Base-by-base conservation (phyloP, 371 early-diverging fungal species). In the Vittaforma corneae region DNA sequence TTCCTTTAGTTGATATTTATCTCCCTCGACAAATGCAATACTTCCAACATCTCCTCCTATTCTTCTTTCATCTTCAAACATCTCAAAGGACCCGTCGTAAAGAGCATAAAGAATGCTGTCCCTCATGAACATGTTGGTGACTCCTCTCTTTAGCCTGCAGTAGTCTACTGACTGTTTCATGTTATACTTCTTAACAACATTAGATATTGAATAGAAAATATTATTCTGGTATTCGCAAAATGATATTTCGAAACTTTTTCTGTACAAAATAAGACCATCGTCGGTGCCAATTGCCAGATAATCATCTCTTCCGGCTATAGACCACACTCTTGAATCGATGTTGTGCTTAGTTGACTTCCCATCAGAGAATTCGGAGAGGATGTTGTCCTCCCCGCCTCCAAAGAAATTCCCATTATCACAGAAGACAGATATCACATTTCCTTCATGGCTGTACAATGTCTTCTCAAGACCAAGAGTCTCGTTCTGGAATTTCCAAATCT, bases 401-500 rank as follows among this genome's bases (percentile, higher is more conserved):
- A 94, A 72, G 61, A 97, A 86, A 45, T 26, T 16, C 0, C 29
- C 29, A 14, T 44, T 14, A 64, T 47, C 33, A 46, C 30, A 48
- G 73, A 90, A 91, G 83, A 95, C 90, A 35, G 86, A 83, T 18
- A 90, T 91, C 38, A 97, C 91, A 68, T 92, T 93, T 83, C 90
- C 91, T 79, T 88, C 93, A 77, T 97, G 97, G 9, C 92, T 92
- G 34, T 93, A 86, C 80, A 89, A 89, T 20, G 93, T 88, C 72
- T 93, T 95, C 14, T 91, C 88, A 77, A 94, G 94, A 90, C 91
- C 91, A 11, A 95, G 92, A 71, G 86, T 85, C 42, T 87, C 85
- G 64, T 91, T 91, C 75, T 86, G 88, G 87, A 88, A 91, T 71
- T 93, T 82, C 96, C 96, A 98, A 22, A 94, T 82, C 75, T 93